A percentile compares a stretch with the other conserved stretches of the same genome.
These are phyloP conservation scores for Telopea speciosissima DNA, from an alignment of 177 flowering plant genomes.

Conservation along the genomic window DNA sequence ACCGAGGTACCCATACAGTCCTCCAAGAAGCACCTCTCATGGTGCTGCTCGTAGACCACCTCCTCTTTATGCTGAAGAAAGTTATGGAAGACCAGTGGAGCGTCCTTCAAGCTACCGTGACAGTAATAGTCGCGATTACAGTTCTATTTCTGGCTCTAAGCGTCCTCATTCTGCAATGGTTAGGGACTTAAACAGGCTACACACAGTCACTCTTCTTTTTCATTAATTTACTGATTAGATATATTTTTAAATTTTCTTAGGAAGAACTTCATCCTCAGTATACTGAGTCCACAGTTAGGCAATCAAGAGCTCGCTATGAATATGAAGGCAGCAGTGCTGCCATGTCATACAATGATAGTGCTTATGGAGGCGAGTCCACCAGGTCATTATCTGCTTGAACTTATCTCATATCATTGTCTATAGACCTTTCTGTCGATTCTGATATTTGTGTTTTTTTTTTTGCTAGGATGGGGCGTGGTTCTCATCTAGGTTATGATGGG, in stretches of 20 bases:
- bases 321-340: constrained; percentile 13
- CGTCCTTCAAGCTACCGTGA: constrained; percentile 27
- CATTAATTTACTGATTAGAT: background rate
- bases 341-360: constrained; percentile 13
- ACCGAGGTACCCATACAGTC: constrained; percentile 21
- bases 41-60: constrained; percentile 20
- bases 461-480: constrained; percentile 19
- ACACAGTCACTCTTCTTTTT: background rate
- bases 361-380: constrained; percentile 19
- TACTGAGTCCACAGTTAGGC: constrained; percentile 20
- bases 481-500: constrained; percentile 21
- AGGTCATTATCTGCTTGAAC: constrained; percentile 15
- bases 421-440: background rate
- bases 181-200: background rate
- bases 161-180: constrained; percentile 26
- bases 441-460: constrained; percentile 9
- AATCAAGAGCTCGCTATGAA: constrained; percentile 25
- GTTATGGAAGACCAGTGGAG: constrained; percentile 24
- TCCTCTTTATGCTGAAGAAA: constrained; percentile 26
- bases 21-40: constrained; percentile 13
- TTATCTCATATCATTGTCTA: background rate
- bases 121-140: constrained; percentile 22
- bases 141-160: constrained; percentile 26
- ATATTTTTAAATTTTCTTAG: constrained; percentile 9
- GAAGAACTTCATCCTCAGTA: constrained; percentile 25